phyloP scores from a whole-genome alignment of 306 rosid species.

The Quercus engelmannii region DNA sequence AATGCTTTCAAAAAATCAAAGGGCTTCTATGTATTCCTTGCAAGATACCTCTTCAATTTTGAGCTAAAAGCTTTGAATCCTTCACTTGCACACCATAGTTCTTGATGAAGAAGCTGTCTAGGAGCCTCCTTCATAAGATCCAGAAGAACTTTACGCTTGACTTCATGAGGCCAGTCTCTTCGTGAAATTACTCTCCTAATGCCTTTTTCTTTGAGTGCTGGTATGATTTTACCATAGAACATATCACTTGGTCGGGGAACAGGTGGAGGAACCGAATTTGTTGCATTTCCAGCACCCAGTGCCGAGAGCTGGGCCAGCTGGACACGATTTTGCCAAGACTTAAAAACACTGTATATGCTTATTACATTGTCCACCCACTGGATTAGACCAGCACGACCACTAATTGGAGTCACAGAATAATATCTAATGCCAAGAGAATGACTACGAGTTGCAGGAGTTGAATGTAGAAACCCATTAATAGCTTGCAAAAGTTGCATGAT shows the following conservation, averaged over 20 bases:
- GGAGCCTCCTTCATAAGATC: conserved; percentile 98
- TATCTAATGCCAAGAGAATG: conserved; percentile 76
- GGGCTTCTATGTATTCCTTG: neutral
- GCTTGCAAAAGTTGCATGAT: conserved; percentile 96
- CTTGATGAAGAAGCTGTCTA: conserved; percentile 83
- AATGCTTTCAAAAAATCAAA: neutral
- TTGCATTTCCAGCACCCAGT: conserved; percentile 52
- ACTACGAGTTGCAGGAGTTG: conserved; percentile 71
- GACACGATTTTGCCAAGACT: conserved; percentile 88
- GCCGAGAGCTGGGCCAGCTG: conserved; percentile 75
- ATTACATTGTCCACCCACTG: conserved; percentile 93
- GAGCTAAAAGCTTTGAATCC: conserved; percentile 91
- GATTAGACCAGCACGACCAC: conserved; percentile 93
- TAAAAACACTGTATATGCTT: conserved; percentile 89
- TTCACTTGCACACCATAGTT: conserved; percentile 97
- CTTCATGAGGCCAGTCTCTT: conserved; percentile 99
- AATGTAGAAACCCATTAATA: conserved; percentile 74
- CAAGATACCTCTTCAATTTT: conserved; percentile 75
- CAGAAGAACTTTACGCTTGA: conserved; percentile 83
- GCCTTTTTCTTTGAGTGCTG: conserved; percentile 98
- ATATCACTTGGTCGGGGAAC: conserved; percentile 98
- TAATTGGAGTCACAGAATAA: conserved; percentile 97
- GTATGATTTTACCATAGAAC: conserved; percentile 98
- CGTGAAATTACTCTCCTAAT: conserved; percentile 96
- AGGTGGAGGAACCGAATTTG: conserved; percentile 72